Evolutionary conservation across 2,329 filamentous ascomycete genomes (phyloP), one percentile per base, ranked within the genome.

Genomic region (Calonectria pseudoreteaudii): DNA sequence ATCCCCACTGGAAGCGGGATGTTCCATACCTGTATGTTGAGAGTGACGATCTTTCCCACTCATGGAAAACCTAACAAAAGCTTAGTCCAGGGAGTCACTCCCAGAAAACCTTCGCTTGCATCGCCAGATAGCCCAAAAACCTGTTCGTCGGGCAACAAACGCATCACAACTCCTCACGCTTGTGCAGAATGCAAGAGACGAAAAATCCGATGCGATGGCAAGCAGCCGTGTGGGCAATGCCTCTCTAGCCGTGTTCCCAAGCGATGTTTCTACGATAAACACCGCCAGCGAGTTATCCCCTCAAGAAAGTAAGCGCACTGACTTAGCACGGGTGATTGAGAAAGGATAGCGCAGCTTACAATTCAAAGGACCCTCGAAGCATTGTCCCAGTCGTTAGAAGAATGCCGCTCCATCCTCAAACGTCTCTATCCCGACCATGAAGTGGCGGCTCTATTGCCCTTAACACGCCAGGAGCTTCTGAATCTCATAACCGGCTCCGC

Each of bases 131-230:
- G 78, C 78, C 79, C 83, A 71, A 88, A 87, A 75, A 77, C 86
- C 31, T 85, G 82, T 70, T 84, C 83, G 44, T 81, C 80, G 11
- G 82, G 83, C 11, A 83, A 85, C 62, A 89, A 90, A 82, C 86
- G 89, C 76, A 89, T 90, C 79, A 90, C 89, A 44, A 90, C 88
- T 72, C 87, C 88, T 31, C 89, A 93, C 80, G 93, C 93, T 47
- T 95, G 93, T 82, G 92, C 93, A 62, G 93, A 94, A 79, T 95
- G 94, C 85, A 93, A 95, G 81, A 90, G 94, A 78, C 90, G 94
- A 75, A 97, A 96, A 84, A 96, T 96, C 71, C 93, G 94, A 76
- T 97, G 94, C 81, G 94, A 96, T 85, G 94, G 94, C 69, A 91
- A 93, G 77, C 93, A 95, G 81, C 94, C 94, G 14, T 97, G 94